Conservation (phyloP, 495 filamentous ascomycete species). For the Aspergillus ostianus region DNA sequence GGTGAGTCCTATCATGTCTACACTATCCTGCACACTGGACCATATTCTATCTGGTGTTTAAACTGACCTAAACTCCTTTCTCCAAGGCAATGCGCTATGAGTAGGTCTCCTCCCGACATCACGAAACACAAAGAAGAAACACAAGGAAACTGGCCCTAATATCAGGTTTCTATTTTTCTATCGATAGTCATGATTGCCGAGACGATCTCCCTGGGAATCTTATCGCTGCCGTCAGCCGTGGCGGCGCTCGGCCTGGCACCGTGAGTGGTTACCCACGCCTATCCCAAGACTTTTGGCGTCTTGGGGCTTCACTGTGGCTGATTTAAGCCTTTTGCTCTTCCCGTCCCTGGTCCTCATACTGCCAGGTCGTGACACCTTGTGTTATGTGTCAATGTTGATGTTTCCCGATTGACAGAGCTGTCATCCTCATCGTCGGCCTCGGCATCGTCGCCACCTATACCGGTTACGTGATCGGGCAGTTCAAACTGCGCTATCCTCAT, state of each 20-base stretch:
- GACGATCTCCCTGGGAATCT: conserved; percentile 65
- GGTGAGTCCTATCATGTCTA: conserved; percentile 24
- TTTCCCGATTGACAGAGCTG: conserved; percentile 39
- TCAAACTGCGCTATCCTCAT: conserved; percentile 70
- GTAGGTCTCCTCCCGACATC: background rate
- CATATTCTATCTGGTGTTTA: conserved; percentile 1
- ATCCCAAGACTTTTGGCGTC: background rate
- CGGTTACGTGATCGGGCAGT: conserved; percentile 73
- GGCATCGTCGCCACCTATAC: conserved; percentile 74
- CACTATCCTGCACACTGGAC: no score
- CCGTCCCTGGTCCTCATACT: conserved; percentile 6
- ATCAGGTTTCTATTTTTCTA: no score
- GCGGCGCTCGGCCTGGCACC: conserved; percentile 62
- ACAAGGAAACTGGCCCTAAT: no score
- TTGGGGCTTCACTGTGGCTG: background rate
- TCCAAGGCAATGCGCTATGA: conserved; percentile 42
- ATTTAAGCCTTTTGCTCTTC: background rate
- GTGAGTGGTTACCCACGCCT: conserved; percentile 12
- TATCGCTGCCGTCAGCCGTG: conserved; percentile 62
- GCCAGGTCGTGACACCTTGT: background rate
- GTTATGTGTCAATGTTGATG: conserved; percentile 12
- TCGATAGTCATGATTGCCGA: conserved; percentile 61
- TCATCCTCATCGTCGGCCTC: conserved; percentile 62
- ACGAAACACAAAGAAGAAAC: no score
- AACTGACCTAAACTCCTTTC: background rate